These are phyloP conservation scores for Phycomyces blakesleeanus DNA, from an alignment of 192 early-diverging fungal species.

Conservation along the genomic window DNA sequence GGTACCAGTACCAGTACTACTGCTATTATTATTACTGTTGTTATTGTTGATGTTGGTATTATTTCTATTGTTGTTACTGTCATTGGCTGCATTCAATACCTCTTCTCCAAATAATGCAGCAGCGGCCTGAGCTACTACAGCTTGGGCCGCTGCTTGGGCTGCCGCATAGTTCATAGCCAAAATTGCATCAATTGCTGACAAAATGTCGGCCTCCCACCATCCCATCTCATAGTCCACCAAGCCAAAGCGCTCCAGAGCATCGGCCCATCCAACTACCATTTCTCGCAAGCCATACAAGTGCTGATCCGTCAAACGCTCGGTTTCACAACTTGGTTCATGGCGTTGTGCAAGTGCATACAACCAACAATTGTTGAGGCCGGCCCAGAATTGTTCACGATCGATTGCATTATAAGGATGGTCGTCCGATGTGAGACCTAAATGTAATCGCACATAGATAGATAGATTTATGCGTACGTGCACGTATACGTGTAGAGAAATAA, in stretches of 20 bases:
- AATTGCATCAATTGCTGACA: conserved; percentile 59
- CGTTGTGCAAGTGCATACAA: conserved; percentile 62
- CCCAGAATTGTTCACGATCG: conserved; percentile 67
- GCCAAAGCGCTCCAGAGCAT: conserved; percentile 67
- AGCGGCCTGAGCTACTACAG: conserved; percentile 23
- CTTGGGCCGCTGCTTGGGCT: conserved; percentile 25
- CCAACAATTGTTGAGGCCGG: conserved; percentile 74
- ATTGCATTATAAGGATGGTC: conserved; percentile 53
- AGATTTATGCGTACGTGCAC: too few relatives aligned
- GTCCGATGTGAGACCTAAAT: conserved; percentile 54
- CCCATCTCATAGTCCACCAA: conserved; percentile 84
- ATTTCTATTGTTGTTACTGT: background rate
- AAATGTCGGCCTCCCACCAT: conserved; percentile 73
- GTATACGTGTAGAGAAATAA: too few relatives aligned
- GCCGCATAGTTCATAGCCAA: conserved; percentile 37
- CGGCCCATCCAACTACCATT: conserved; percentile 63
- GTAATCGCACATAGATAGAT: too few relatives aligned
- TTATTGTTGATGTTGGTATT: conserved; percentile 9
- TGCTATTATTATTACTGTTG: conserved; percentile 1
- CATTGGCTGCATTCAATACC: conserved; percentile 1
- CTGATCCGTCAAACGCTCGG: conserved; percentile 51
- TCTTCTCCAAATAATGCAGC: conserved; percentile 25
- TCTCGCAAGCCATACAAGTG: conserved; percentile 57
- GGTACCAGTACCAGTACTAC: too few relatives aligned
- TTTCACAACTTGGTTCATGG: conserved; percentile 42